Conservation (phyloP, 352 stramenopile species). For the Phytophthora pini region DNA sequence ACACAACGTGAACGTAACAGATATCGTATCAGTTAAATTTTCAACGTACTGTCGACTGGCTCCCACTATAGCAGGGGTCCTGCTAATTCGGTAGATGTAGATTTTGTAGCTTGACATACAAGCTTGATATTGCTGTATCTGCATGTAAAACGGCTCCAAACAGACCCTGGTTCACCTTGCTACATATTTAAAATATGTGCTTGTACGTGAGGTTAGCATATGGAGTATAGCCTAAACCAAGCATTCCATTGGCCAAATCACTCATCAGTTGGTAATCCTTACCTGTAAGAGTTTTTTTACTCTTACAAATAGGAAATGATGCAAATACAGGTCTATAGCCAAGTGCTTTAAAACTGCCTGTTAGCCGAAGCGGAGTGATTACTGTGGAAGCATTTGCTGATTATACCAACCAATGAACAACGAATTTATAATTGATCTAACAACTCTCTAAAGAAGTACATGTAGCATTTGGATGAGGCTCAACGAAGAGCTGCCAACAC, state of each 20-base stretch:
- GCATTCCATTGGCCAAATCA: conserved; percentile 28
- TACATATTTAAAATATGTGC: neutral
- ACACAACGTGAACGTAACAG: conserved; percentile 3
- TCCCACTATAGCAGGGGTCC: too few species aligned
- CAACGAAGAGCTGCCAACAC: too few species aligned
- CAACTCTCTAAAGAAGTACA: too few species aligned
- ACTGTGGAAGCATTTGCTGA: conserved; percentile 77
- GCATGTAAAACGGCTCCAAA: too few species aligned
- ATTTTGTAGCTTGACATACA: too few species aligned
- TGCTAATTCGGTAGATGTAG: neutral
- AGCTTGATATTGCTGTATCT: too few species aligned
- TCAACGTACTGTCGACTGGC: too few species aligned
- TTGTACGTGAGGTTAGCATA: conserved; percentile 23
- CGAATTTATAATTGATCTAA: too few species aligned
- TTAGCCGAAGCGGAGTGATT: conserved; percentile 83
- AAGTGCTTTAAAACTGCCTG: conserved; percentile 83
- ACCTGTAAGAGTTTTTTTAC: conserved; percentile 67
- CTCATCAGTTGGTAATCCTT: conserved; percentile 89
- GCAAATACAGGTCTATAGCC: conserved; percentile 78
- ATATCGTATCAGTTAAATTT: neutral
- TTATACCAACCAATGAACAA: conserved; percentile 33
- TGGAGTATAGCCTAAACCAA: conserved; percentile 2
- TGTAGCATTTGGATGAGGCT: too few species aligned
- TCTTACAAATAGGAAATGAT: conserved; percentile 89
- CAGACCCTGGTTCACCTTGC: too few species aligned